phyloP scores from a whole-genome alignment of 2,329 filamentous ascomycete species.

The Cladosporium sp. region DNA sequence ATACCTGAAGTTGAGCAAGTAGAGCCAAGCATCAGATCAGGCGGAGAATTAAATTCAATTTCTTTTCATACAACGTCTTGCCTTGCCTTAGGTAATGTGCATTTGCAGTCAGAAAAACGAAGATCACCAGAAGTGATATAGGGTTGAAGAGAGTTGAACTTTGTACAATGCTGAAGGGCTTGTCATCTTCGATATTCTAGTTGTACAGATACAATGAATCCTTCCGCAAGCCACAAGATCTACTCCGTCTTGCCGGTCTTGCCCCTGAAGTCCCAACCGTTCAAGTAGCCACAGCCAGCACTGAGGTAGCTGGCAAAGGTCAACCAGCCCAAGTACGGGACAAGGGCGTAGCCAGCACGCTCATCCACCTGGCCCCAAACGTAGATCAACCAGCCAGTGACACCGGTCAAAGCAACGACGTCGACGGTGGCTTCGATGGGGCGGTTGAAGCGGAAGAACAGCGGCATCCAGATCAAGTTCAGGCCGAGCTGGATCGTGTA shows the following conservation, averaged over 20 bases:
- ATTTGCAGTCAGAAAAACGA: too few relatives aligned
- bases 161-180: too few relatives aligned
- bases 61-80: too few relatives aligned
- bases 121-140: too few relatives aligned
- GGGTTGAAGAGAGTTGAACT: too few relatives aligned
- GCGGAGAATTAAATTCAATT: too few relatives aligned
- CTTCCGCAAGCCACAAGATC: not conserved
- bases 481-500: slow-evolving; percentile 83
- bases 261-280: slow-evolving; percentile 30
- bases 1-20: too few relatives aligned
- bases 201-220: too few relatives aligned
- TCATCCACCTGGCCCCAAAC: slow-evolving; percentile 72
- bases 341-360: slow-evolving; percentile 67
- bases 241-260: slow-evolving; percentile 9
- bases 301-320: slow-evolving; percentile 84
- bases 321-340: slow-evolving; percentile 83
- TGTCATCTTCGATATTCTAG: too few relatives aligned
- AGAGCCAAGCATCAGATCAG: too few relatives aligned
- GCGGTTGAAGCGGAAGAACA: slow-evolving; percentile 77
- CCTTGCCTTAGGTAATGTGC: too few relatives aligned
- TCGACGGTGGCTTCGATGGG: slow-evolving; percentile 73
- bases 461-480: slow-evolving; percentile 86
- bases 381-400: slow-evolving; percentile 70
- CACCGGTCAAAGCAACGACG: slow-evolving; percentile 66
- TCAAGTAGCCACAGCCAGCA: slow-evolving; percentile 41